Evolutionary conservation across 768 basidiomycete species (phyloP).

Genomic region (Tulasnella sp.): DNA sequence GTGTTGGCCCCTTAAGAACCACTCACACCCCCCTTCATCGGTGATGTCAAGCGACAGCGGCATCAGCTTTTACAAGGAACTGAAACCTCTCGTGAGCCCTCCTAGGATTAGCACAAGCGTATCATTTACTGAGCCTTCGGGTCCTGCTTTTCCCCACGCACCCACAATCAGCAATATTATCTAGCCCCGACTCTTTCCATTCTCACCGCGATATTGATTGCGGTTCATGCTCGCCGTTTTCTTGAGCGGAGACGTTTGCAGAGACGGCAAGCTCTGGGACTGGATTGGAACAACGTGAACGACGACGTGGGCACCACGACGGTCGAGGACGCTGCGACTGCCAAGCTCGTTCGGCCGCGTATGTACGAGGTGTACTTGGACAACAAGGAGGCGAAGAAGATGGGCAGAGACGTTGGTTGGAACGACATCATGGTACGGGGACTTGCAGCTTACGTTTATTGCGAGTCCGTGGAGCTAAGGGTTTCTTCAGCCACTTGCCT

Average conservation of each 20-base stretch:
- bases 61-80: neutral
- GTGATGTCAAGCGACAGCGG: neutral
- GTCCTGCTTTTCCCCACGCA: neutral
- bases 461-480: neutral
- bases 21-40: neutral
- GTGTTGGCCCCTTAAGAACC: neutral
- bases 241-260: neutral
- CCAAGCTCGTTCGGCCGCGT: neutral
- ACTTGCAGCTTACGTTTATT: neutral
- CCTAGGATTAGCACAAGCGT: neutral
- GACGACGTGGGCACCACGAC: too few species aligned
- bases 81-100: neutral
- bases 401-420: neutral
- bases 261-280: neutral
- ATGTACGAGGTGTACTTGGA: slow-evolving; percentile 8
- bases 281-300: too few species aligned
- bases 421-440: neutral
- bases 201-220: neutral
- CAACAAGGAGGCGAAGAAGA: neutral
- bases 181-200: neutral
- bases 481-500: neutral
- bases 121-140: neutral
- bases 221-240: neutral
- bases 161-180: neutral
- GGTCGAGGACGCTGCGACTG: neutral